Percentiles rank a stretch among this genome's conserved stretches.
phyloP scores from a whole-genome alignment of 2,329 filamentous ascomycete species.

The Coniochaeta sp. region DNA sequence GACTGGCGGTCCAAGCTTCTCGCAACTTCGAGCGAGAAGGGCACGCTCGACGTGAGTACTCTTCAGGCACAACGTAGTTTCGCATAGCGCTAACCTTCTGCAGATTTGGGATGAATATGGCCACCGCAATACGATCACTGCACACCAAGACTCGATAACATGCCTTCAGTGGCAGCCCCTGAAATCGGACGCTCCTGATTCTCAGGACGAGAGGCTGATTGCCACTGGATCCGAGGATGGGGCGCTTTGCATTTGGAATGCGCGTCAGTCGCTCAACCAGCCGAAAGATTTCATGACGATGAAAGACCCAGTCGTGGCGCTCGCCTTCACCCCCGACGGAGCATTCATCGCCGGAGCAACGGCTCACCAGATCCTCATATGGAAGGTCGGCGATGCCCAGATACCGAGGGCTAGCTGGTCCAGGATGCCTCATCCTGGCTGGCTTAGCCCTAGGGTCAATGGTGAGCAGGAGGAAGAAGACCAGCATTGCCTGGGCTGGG shows the following conservation, averaged over 20 bases:
- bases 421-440: conserved; percentile 46
- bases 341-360: conserved; percentile 57
- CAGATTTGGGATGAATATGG: conserved; percentile 51
- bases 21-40: conserved; percentile 54
- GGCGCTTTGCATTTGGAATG: conserved; percentile 57
- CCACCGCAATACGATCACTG: conserved; percentile 47
- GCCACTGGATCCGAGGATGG: conserved; percentile 58
- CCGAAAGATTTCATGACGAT: conserved; percentile 55
- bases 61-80: not conserved
- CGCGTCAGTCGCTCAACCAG: conserved; percentile 44
- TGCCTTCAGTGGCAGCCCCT: conserved; percentile 55
- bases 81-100: too few species aligned
- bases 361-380: conserved; percentile 51
- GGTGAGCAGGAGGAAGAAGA: conserved; percentile 52
- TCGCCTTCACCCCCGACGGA: conserved; percentile 58
- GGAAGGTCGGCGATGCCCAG: conserved; percentile 54
- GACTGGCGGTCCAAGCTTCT: conserved; percentile 46
- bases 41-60: conserved; percentile 51
- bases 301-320: conserved; percentile 46
- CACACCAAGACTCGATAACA: conserved; percentile 52
- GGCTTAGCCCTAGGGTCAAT: conserved; percentile 49
- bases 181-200: conserved; percentile 25
- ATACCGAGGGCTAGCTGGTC: conserved; percentile 56
- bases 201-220: conserved; percentile 51
- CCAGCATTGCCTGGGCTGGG: conserved; percentile 56